Percentiles rank a stretch among this genome's conserved stretches.
phyloP scores from a whole-genome alignment of 2,329 filamentous ascomycete genomes.

The Daldinia sp. region DNA sequence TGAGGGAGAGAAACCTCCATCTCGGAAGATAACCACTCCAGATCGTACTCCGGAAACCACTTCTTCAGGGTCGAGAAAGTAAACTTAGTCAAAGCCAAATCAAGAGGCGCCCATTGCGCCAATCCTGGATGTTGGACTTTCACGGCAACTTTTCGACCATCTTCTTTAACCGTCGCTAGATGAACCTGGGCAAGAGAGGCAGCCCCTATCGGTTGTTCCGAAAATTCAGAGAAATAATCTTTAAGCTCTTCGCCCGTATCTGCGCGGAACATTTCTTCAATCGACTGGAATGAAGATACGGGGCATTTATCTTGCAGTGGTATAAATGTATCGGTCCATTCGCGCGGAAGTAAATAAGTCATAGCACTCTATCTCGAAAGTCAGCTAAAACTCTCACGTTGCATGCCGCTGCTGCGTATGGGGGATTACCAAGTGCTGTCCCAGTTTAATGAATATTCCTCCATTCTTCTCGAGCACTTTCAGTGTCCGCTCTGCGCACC shows the following conservation, averaged over 20 bases:
- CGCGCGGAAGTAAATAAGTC: slow-evolving; percentile 90
- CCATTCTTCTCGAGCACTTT: slow-evolving; percentile 93
- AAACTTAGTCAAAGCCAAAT: slow-evolving; percentile 86
- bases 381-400: slow-evolving; percentile 41
- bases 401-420: not conserved
- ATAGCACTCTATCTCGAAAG: slow-evolving; percentile 77
- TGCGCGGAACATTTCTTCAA: slow-evolving; percentile 84
- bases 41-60: slow-evolving; percentile 97
- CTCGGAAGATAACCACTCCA: slow-evolving; percentile 94
- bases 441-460: slow-evolving; percentile 97
- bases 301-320: slow-evolving; percentile 96
- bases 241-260: slow-evolving; percentile 85
- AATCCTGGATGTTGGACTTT: slow-evolving; percentile 95
- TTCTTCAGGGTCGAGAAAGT: slow-evolving; percentile 90
- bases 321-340: slow-evolving; percentile 97
- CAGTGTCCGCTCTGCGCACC: slow-evolving; percentile 90
- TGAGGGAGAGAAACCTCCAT: slow-evolving; percentile 92
- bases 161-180: slow-evolving; percentile 83
- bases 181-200: slow-evolving; percentile 97
- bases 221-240: slow-evolving; percentile 89
- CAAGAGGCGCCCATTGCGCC: slow-evolving; percentile 89
- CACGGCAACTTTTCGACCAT: slow-evolving; percentile 88
- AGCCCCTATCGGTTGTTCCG: slow-evolving; percentile 83
- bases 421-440: slow-evolving; percentile 80
- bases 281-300: slow-evolving; percentile 87